Evolutionary conservation across 1,139 yeast species (phyloP), one percentile per base, ranked within the genome.

Genomic region (Yamadazyma taylorii): DNA sequence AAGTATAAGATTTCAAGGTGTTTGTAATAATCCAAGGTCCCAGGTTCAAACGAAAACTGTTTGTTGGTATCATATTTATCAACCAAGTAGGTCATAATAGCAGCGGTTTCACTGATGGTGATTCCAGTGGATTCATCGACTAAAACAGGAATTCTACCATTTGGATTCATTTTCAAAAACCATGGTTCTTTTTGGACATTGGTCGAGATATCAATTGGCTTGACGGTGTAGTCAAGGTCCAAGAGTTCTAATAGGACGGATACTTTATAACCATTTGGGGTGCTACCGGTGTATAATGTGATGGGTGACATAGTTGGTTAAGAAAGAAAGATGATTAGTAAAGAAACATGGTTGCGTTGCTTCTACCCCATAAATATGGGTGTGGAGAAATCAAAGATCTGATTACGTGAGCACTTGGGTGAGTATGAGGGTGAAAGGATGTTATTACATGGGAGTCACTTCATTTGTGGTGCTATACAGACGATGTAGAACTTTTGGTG

Each of bases 141-240:
- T 15, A 81, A 53, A 1, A 78, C 69, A 13, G 87, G 87, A 38
- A 80, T 76, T 45, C 81, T 64, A 12, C 86, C 85, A 49, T 80
- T 79, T 19, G 82, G 81, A 52, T 80, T 78, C 48, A 78, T 56
- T 37, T 69, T 60, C 37, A 75, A 53, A 48, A 67, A 81, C 79
- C 81, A 76, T 2, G 66, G 73, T 43, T 69, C 66, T 51, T 80
- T 79, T 43, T 73, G 79, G 13, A 52, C 71, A 34, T 60, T 58
- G 17, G 53, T 60, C 2, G 44, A 12, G 34, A 79, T 56, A 45
- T 73, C 72, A 36, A 80, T 53, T n/a, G 45, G 43, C 30, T 69
- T 57, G 30, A 65, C 61, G 33, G 76, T 68, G 52, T 78, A 79
- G 22, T 72, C 64, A 28, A 78, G 48, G 1, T 69, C 64, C 26